These are phyloP conservation scores for Yamadazyma friedrichii DNA, from an alignment of 1,139 yeast species.

Conservation along the genomic window DNA sequence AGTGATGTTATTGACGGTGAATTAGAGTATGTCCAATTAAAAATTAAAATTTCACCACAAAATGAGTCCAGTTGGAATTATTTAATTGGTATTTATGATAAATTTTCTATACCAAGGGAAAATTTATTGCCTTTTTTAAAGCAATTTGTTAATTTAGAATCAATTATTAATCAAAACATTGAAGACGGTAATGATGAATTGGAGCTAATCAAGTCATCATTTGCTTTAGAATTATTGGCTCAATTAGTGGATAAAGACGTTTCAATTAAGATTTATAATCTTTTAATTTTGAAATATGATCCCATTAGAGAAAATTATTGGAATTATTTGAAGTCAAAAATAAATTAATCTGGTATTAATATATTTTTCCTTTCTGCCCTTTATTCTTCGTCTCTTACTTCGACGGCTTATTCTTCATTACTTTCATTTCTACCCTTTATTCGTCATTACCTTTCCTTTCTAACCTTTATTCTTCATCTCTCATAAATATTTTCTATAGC, in stretches of 20 bases:
- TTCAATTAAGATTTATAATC: conserved; percentile 44
- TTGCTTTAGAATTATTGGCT: conserved; percentile 68
- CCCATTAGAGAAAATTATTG: conserved; percentile 71
- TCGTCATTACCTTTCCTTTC: no score
- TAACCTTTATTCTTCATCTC: no score
- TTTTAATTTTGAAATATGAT: conserved; percentile 54
- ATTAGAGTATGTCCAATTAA: conserved; percentile 41
- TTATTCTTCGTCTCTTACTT: background rate
- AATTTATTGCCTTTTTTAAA: conserved; percentile 46
- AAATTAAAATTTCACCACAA: conserved; percentile 65
- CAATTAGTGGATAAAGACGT: conserved; percentile 41
- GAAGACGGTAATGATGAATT: conserved; percentile 13
- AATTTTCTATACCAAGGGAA: conserved; percentile 24
- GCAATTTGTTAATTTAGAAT: conserved; percentile 33
- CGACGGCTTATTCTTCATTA: no score
- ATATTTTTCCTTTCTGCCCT: background rate
- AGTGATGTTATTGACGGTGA: conserved; percentile 22
- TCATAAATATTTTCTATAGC: no score
- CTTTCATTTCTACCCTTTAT: no score
- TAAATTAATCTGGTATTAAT: background rate
- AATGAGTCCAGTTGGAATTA: conserved; percentile 92
- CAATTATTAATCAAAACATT: conserved; percentile 8
- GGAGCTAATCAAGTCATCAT: conserved; percentile 46
- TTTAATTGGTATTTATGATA: conserved; percentile 56
- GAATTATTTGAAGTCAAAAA: conserved; percentile 29